Conservation (phyloP, 345 rosid genomes). For the Citrus reticulata region DNA sequence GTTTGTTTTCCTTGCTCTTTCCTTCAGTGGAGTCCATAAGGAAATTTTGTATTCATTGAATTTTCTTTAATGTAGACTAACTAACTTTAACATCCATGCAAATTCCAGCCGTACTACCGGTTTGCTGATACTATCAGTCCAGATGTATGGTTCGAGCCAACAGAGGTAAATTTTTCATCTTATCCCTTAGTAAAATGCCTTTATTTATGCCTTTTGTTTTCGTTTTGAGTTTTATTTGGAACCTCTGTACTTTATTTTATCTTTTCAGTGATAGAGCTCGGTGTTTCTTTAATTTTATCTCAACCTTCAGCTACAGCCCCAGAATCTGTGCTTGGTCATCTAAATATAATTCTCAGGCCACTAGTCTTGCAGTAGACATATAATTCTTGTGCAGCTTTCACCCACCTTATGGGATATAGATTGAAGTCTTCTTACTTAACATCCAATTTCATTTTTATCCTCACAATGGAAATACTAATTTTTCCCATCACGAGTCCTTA, state of each 20-base stretch:
- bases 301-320: neutral
- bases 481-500: neutral
- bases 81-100: slow-evolving; percentile 10
- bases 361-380: neutral
- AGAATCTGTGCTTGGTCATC: neutral
- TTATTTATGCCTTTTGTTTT: neutral
- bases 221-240: neutral
- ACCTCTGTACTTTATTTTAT: neutral
- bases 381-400: neutral
- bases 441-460: neutral
- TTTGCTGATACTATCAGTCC: slow-evolving; percentile 63
- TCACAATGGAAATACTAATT: neutral
- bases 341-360: neutral
- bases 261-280: neutral
- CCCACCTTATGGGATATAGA: neutral
- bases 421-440: neutral
- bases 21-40: neutral
- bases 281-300: neutral
- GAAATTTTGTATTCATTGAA: neutral
- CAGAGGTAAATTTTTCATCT: slow-evolving; percentile 55
- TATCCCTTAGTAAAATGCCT: neutral
- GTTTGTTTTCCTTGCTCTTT: slow-evolving; percentile 31
- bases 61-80: neutral
- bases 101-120: slow-evolving; percentile 70
- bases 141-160: slow-evolving; percentile 93